Evolutionary conservation across 2,329 filamentous ascomycete species (phyloP), one percentile per base, ranked within the genome.

Genomic region (Diaporthe vexans): DNA sequence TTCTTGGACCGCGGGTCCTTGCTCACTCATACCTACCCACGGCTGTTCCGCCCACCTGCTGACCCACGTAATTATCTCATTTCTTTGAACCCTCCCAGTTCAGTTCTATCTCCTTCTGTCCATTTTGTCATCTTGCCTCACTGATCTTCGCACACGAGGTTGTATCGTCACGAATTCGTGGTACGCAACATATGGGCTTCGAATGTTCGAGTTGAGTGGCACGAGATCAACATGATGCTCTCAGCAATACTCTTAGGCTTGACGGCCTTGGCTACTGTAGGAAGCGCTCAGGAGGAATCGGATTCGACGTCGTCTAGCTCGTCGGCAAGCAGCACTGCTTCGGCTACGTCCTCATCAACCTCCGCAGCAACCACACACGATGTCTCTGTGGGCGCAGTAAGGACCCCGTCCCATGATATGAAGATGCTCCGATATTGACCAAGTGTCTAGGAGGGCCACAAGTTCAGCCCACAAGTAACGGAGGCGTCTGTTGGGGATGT

Each of bases 401-500:
- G 77, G 40, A n/a, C 40, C 51, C 43, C 40, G 33, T 35, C 33
- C 65, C 74, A 79, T 71, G n/a, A 74, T 37, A 68, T 78, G 24
- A 37, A n/a, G 71, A 69, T 37, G 77, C 78, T 19, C 26, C 21
- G 21, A n/a, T 57, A 15, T 69, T 74, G 10, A 73, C 57, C 43
- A 37, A 46, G 59, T 67, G 4, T 68, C 29, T 29, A 82, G 80
- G 79, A 79, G 21, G 80, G 79, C 13, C 80, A 80, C 75, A 79
- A 79, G 68, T 86, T 86, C 67, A 76, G 73, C 0, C 86, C 86
- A 0, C 78, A 82, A 63, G 71, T 82, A 1, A 73, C 70, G 5
- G 79, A 76, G 15, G 86, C 84, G 2, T 78, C 80, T n/a, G 79
- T 87, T 37, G 88, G 88, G 8, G 88, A 90, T 78, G 82, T 84